These are phyloP conservation scores for Zanthoxylum bungeanum DNA, from an alignment of 345 rosid genomes.

Conservation along the genomic window DNA sequence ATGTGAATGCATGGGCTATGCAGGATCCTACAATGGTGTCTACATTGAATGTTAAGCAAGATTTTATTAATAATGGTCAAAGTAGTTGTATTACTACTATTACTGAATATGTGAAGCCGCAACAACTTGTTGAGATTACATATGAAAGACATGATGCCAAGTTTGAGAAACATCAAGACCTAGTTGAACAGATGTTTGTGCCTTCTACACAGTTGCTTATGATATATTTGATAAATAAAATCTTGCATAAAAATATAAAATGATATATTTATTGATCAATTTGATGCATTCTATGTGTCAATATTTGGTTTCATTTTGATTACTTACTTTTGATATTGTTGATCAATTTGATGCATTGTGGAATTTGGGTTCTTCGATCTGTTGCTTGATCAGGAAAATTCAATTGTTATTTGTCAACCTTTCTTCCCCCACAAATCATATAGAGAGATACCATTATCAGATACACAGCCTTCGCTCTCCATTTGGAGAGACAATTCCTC, in stretches of 20 bases:
- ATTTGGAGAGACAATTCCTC: slow-evolving; percentile 37
- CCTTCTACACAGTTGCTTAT: too few species aligned
- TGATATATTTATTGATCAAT: background rate
- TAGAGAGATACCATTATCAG: background rate
- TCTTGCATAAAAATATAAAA: too few species aligned
- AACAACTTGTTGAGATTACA: slow-evolving; percentile 31
- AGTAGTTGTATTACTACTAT: slow-evolving; percentile 1
- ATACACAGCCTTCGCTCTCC: slow-evolving; percentile 11
- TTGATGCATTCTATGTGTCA: background rate
- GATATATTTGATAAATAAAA: too few species aligned
- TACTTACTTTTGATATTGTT: background rate
- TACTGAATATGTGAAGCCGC: slow-evolving; percentile 31
- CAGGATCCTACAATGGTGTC: slow-evolving; percentile 27
- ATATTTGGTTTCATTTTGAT: background rate
- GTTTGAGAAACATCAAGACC: too few species aligned
- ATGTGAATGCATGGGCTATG: slow-evolving; percentile 32
- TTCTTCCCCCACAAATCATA: background rate
- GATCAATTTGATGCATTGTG: background rate
- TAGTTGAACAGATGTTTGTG: too few species aligned
- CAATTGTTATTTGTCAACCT: background rate
- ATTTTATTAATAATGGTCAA: slow-evolving; percentile 23
- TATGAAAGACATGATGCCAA: slow-evolving; percentile 40
- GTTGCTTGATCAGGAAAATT: background rate
- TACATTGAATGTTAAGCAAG: slow-evolving; percentile 30
- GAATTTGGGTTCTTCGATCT: background rate